phyloP scores from a whole-genome alignment of 73 alveolate species.

The Paramecium bursaria region DNA sequence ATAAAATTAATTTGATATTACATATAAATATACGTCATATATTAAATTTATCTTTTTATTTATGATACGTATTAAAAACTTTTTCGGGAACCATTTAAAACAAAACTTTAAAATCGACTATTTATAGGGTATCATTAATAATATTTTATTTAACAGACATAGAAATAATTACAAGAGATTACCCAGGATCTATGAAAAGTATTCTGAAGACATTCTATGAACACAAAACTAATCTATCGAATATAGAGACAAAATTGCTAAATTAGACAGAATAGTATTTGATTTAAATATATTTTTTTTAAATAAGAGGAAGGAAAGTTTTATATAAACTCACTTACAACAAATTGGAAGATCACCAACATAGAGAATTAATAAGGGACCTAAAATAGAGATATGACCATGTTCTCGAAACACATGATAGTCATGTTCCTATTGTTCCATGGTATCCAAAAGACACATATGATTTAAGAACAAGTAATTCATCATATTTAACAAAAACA shows the following conservation, averaged over 20 bases:
- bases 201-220: slow-evolving; percentile 17
- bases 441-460: slow-evolving; percentile 56
- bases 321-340: background rate
- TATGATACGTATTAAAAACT: no score
- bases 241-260: slow-evolving; percentile 2
- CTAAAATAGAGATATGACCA: slow-evolving; percentile 29
- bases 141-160: no score
- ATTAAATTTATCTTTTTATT: no score
- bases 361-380: slow-evolving; percentile 1
- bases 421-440: slow-evolving; percentile 14
- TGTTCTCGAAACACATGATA: slow-evolving; percentile 13
- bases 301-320: slow-evolving; percentile 19
- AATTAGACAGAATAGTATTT: slow-evolving; percentile 30
- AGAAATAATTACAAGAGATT: slow-evolving; percentile 56
- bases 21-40: background rate
- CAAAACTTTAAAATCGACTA: slow-evolving; percentile 27
- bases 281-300: background rate
- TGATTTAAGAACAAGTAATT: slow-evolving; percentile 45
- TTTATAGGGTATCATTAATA: no score
- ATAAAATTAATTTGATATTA: no score
- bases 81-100: no score
- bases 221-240: background rate
- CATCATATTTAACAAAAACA: background rate
- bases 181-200: slow-evolving; percentile 22
- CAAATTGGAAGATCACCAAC: slow-evolving; percentile 28